A percentile compares a stretch with the other conserved stretches of the same genome.
phyloP scores from a whole-genome alignment of 2,329 filamentous ascomycete species.

The Helminthosporium solani region DNA sequence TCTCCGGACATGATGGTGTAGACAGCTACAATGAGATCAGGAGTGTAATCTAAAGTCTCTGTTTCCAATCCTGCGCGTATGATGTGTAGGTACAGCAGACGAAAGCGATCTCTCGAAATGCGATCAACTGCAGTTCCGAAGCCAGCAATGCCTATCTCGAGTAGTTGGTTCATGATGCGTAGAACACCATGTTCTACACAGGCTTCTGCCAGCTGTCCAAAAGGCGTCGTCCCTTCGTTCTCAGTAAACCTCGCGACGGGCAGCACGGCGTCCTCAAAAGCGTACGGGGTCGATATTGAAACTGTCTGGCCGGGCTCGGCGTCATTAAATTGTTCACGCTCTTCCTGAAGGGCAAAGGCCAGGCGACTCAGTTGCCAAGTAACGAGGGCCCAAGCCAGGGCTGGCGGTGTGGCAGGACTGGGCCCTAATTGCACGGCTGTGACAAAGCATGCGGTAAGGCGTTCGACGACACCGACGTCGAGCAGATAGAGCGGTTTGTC shows the following conservation, averaged over 20 bases:
- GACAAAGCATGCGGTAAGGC: slow-evolving; percentile 71
- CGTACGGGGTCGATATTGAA: slow-evolving; percentile 16
- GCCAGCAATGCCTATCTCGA: slow-evolving; percentile 28
- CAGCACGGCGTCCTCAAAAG: slow-evolving; percentile 31
- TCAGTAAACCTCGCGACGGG: slow-evolving; percentile 24
- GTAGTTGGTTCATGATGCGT: slow-evolving; percentile 26
- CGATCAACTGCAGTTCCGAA: slow-evolving; percentile 53
- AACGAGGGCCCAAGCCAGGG: slow-evolving; percentile 80
- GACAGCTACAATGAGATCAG: slow-evolving; percentile 67
- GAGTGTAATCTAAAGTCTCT: slow-evolving; percentile 66
- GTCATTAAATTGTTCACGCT: slow-evolving; percentile 31
- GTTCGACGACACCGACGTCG: slow-evolving; percentile 67
- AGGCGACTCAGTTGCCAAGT: slow-evolving; percentile 27
- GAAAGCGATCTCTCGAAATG: slow-evolving; percentile 63
- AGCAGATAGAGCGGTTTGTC: slow-evolving; percentile 62
- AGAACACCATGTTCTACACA: slow-evolving; percentile 28
- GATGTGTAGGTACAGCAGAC: slow-evolving; percentile 67
- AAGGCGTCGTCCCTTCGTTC: slow-evolving; percentile 25
- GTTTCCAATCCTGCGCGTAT: slow-evolving; percentile 64
- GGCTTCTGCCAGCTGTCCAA: slow-evolving; percentile 26
- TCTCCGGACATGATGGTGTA: slow-evolving; percentile 62
- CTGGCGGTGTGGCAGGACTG: slow-evolving; percentile 68
- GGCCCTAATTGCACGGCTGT: slow-evolving; percentile 55
- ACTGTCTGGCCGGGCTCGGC: slow-evolving; percentile 13
- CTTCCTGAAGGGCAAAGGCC: slow-evolving; percentile 26